Evolutionary conservation across 352 stramenopile species (phyloP).

Genomic region (Blastocystis sp.): DNA sequence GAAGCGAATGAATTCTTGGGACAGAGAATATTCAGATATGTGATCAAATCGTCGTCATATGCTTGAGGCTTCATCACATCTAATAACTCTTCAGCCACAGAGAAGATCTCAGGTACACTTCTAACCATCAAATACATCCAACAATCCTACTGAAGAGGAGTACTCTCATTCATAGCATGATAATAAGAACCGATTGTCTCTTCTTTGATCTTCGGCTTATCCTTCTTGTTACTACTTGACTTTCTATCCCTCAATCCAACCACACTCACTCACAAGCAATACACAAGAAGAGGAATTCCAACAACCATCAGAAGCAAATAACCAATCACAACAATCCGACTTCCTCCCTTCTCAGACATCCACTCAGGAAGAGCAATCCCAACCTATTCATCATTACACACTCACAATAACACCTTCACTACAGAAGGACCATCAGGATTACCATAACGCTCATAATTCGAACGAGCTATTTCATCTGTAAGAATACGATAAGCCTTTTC

Average conservation of each 20-base stretch:
- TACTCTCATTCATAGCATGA: conserved; percentile 4
- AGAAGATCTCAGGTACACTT: conserved; percentile 36
- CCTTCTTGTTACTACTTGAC: not conserved
- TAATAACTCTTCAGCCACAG: conserved; percentile 12
- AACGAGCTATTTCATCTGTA: conserved; percentile 26
- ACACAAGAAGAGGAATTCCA: conserved; percentile 35
- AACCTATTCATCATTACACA: not conserved
- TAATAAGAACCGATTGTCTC: conserved; percentile 40
- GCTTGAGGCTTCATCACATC: not conserved
- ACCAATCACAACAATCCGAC: conserved; percentile 10
- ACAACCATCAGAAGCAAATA: conserved; percentile 52
- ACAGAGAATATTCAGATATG: conserved; percentile 17
- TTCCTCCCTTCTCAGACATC: conserved; percentile 37
- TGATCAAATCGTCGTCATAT: not conserved
- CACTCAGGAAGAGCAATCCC: conserved; percentile 28
- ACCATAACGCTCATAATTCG: conserved; percentile 55
- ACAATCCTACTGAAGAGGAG: not conserved
- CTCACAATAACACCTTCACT: not conserved
- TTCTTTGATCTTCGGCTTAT: conserved; percentile 25
- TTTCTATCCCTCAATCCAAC: not conserved
- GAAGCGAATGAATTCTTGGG: not conserved
- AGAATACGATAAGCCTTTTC: conserved; percentile 59
- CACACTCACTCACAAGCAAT: not conserved
- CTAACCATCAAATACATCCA: not conserved
- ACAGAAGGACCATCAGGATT: conserved; percentile 39